These are phyloP conservation scores for Talaromyces pinophilus DNA, from an alignment of 2,329 filamentous ascomycete genomes.

Conservation along the genomic window DNA sequence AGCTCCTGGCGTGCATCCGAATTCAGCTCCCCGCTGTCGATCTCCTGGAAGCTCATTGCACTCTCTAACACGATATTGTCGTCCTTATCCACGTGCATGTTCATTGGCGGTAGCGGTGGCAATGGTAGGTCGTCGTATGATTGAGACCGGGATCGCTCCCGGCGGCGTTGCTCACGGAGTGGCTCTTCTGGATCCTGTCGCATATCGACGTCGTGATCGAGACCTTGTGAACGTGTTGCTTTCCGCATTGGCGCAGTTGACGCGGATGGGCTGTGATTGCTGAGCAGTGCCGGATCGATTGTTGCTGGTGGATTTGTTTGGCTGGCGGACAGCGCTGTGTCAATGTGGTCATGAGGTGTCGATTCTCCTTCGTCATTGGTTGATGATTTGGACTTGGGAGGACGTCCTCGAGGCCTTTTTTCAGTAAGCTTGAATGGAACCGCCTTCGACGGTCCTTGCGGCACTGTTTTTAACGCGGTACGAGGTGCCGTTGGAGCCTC, in stretches of 20 bases:
- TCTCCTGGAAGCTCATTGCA: neutral
- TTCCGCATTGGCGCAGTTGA: neutral
- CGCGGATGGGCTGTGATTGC: fast-evolving
- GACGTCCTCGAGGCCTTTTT: neutral
- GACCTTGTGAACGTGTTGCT: neutral
- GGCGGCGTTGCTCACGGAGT: neutral
- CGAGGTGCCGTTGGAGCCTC: neutral
- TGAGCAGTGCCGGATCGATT: neutral
- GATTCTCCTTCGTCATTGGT: neutral
- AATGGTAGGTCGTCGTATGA: neutral
- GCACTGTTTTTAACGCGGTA: neutral
- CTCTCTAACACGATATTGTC: neutral
- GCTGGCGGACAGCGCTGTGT: neutral
- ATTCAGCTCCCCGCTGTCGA: neutral
- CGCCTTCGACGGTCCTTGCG: fast-evolving
- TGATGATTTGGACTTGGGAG: slow-evolving; percentile 1
- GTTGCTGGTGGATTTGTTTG: neutral
- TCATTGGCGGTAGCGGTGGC: neutral
- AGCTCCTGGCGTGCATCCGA: neutral
- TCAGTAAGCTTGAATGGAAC: neutral
- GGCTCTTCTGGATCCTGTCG: neutral
- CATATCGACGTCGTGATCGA: neutral
- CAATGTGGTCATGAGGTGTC: neutral
- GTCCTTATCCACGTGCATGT: neutral
- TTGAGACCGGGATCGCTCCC: neutral